Evolutionary conservation across 805 yeast genomes (phyloP), one percentile per base, ranked within the genome.

Genomic region (Spathaspora hagerdaliae): DNA sequence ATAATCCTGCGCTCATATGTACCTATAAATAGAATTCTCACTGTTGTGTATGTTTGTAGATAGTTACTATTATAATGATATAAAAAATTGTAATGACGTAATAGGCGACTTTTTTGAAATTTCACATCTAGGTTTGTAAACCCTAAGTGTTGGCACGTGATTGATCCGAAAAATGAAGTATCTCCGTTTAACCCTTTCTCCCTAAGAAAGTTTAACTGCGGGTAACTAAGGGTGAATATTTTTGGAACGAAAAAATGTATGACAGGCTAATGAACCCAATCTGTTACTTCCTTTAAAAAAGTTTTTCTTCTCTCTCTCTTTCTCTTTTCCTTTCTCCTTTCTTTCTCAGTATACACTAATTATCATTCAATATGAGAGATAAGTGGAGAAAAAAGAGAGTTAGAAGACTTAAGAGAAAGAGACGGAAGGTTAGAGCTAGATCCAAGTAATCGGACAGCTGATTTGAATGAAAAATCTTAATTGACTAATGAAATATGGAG

Each of bases 341-440:
- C 32, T 15, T 32, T 50, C 51, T 48, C 52, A 41, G 45, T 51
- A 51, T 58, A 61, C 65, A 61, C 60, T 56, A 57, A 53, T 57
- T 58, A 55, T 61, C 60, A 58, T 64, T 68, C 63, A 65, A 69
- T 67, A 87, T 87, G 96, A 86, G 96, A 85, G 84, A 87, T 80
- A 91, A 91, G 87, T 91, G 97, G 98, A 92, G 97, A 87, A 92
- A 92, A 87, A 92, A 92, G 96, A 92, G 98, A 91, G 96, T 87
- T 78, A 91, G 98, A 88, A 89, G 98, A 88, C 87, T 92, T 75
- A 92, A 92, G 88, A 89, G 97, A 84, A 92, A 92, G 96, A 88
- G 98, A 87, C 97, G 98, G 97, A 92, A 92, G 96, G 97, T 92
- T 71, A 89, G 98, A 88, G 98, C 98, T 80, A 90, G 98, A 88